Evolutionary conservation across 768 basidiomycete genomes (phyloP).

Genomic region (Suillus weaverae): DNA sequence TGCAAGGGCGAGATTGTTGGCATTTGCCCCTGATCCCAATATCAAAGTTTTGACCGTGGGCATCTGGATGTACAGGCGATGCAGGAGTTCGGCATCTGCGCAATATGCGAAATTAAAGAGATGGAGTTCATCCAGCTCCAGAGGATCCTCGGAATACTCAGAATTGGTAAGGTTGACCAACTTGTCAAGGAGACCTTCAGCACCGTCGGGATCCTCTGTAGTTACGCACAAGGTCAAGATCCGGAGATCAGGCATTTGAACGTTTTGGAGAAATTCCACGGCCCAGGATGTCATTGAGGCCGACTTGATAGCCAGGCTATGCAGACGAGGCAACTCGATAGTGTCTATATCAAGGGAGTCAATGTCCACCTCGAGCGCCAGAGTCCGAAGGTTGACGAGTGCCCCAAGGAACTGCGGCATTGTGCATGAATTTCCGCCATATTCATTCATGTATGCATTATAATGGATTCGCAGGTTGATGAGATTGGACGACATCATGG

Average conservation of each 20-base stretch:
- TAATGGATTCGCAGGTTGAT: conserved; percentile 5
- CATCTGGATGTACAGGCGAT: not conserved
- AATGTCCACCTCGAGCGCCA: not conserved
- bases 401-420: not conserved
- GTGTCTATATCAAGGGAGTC: not conserved
- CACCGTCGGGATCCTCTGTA: fast-evolving
- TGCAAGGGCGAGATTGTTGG: not conserved
- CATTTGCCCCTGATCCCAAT: not conserved
- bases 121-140: conserved; percentile 1
- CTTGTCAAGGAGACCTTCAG: not conserved
- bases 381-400: not conserved
- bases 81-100: not conserved
- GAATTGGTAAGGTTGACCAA: not conserved
- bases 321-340: not conserved
- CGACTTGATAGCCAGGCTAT: not conserved
- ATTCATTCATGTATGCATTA: conserved; percentile 5
- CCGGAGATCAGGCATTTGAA: not conserved
- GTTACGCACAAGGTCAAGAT: not conserved
- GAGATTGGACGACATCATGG: conserved; percentile 8
- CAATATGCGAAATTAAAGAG: not conserved
- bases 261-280: not conserved
- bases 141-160: not conserved
- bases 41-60: not conserved
- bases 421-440: not conserved
- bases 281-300: not conserved